Base-by-base conservation (phyloP, 192 early-diverging fungal genomes). In the Entomortierella parvispora region DNA sequence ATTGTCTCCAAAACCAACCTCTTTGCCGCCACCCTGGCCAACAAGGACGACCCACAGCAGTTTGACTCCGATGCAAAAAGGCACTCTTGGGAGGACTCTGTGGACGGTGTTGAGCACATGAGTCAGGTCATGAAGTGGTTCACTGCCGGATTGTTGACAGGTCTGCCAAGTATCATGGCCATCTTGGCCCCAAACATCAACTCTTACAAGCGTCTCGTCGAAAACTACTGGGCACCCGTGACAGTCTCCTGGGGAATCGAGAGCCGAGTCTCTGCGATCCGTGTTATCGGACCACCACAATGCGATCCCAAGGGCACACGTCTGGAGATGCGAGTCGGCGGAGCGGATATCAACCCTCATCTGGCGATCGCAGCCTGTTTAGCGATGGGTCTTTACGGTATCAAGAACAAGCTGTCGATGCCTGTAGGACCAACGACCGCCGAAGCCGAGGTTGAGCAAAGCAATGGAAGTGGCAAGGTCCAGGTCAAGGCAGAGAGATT, bases 191-290 rank as follows among this genome's bases (percentile, higher is more conserved):
- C 93, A 2, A 94, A 85, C 28, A 82, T 94, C 74, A 94, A 94
- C 79, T 86, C 85, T 83, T 94, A 94, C 81, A 94, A 94, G 63
- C 87, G 93, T 26, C 67, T 94, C 17, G 89, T 90, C n/a, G 90
- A 89, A 70, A 91, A 90, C 71, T 92, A 87, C 70, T 94, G 93
- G 93, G 93, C 93, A 7, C 93, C 93, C 18, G 81, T 93, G 3
- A 92, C 87, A 18, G 87, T 91, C 32, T 90, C 90, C 5, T 94
- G 92, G 85, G 92, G 93, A 25, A 81, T 91, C 50, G 91, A 93
- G 58, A 87, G 87, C 60, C 84, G 93, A 26, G 83, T 81, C 6
- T 69, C 89, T 3, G 87, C 93, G 18, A 84, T 94, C 55, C 90
- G 93, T 34, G 70, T 92, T 34, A 93, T 94, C 50, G 78, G 77